These are phyloP conservation scores for Priceomyces haplophilus DNA, from an alignment of 805 yeast genomes.

Conservation along the genomic window DNA sequence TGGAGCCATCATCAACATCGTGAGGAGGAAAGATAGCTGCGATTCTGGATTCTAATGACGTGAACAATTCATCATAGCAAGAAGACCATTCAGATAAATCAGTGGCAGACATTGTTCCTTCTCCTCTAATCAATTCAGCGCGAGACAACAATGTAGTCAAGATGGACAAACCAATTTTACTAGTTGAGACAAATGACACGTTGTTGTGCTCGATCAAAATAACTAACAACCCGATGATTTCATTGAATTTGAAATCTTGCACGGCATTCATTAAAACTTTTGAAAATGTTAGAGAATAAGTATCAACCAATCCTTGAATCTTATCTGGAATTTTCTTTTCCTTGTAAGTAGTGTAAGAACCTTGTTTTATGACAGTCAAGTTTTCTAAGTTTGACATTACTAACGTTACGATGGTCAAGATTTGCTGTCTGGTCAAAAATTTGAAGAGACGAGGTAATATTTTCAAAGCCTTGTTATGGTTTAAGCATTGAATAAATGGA, in stretches of 20 bases:
- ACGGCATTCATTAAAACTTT: conserved; percentile 81
- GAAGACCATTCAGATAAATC: conserved; percentile 70
- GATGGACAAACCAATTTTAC: conserved; percentile 80
- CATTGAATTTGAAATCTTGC: conserved; percentile 75
- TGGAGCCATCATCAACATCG: conserved; percentile 57
- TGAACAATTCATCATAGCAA: conserved; percentile 79
- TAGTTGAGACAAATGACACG: conserved; percentile 62
- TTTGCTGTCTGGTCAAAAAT: conserved; percentile 72
- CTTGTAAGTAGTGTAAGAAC: conserved; percentile 68
- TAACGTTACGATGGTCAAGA: conserved; percentile 70
- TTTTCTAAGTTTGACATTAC: conserved; percentile 78
- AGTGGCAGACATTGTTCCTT: conserved; percentile 54
- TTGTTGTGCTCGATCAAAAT: conserved; percentile 69
- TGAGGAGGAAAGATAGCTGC: conserved; percentile 79
- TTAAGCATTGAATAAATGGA: conserved; percentile 79
- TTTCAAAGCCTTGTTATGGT: conserved; percentile 85
- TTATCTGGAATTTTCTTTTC: conserved; percentile 51
- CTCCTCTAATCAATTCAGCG: conserved; percentile 89
- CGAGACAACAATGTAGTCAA: conserved; percentile 88
- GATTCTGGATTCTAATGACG: conserved; percentile 73
- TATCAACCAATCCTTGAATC: conserved; percentile 59
- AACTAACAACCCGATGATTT: conserved; percentile 72
- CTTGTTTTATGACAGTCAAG: conserved; percentile 71
- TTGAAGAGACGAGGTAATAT: conserved; percentile 85
- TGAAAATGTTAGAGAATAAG: conserved; percentile 76